Evolutionary conservation across 305 asterid species (phyloP), one percentile per base, ranked within the genome.

Genomic region (Withania somnifera): DNA sequence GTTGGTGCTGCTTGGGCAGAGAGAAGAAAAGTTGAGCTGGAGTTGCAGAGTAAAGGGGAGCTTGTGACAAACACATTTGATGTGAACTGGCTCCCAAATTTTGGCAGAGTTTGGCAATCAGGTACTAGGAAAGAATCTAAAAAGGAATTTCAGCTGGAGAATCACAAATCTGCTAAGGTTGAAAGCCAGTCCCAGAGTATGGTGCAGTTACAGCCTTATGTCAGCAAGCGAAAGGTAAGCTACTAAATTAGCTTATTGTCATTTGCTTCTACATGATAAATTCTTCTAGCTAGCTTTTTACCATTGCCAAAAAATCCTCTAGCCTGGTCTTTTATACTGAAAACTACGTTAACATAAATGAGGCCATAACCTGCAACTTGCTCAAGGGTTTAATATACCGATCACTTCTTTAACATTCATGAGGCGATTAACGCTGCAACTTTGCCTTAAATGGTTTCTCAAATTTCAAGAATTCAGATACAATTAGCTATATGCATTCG

Each of bases 1-100:
- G 97, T 95, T 84, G 99, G 99, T 87, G 99, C 98, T 86, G 98
- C 99, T 84, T 94, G 97, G 98, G 98, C 99, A 52, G 99, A 95
- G 91, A 91, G 91, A 88, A 92, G 97, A 90, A 92, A 89, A 86
- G 89, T 87, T 51, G 98, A 95, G 90, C 84, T 92, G 91, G 97
- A 94, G 86, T 82, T 88, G 96, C 95, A 94, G 86, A 91, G 84
- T 84, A 92, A 88, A 86, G 99, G 98, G 64, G 96, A 89, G 83
- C 85, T 63, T 80, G 89, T 88, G 42, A 57, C 76, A 40, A 84
- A 84, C 84, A 82, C 78, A 61, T 87, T 76, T 53, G 89, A 87
- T 83, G 90, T 92, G 82, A 87, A 91, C 66, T 95, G 99, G 98
- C 98, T 95, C 69, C 99, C 98, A 71, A 91, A 94, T 90, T 94